Evolutionary conservation across 2,329 filamentous ascomycete species (phyloP), one percentile per base, ranked within the genome.

Genomic region (Cladosporium sp.): DNA sequence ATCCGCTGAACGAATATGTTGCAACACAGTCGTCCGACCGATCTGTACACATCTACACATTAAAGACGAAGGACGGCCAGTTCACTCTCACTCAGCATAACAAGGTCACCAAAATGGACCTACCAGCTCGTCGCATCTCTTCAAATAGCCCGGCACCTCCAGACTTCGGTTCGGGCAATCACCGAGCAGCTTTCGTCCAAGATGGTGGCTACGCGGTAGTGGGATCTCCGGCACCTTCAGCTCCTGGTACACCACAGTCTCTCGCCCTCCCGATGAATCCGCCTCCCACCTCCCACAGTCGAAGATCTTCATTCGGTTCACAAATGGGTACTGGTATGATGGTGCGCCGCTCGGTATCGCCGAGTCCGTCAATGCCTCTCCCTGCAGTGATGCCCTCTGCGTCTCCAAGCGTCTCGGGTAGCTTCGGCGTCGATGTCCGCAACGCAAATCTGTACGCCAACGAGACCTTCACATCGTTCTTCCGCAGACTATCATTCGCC

Each of bases 11-110:
- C 72, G 93, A 98, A 73, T 98, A 91, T 69, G 91, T 98, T 55
- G 93, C 93, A 35, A 98, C 93, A 1, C 93, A 98, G 68, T 98
- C 93, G 6, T 98, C 93, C 4, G 93, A 98, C 72, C 86, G 93
- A 67, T 96, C 93, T 2, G 92, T 97, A 11, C 95, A 98, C 70
- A 93, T 98, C 60, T 98, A 98, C 74, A 92, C 87, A 1, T 76
- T 98, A 58, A 95, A 89, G 74, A 95, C 88, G 18, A 98, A 97
- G 66, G 93, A 98, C 63, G 93, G 93, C 31, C 89, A 95, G 61
- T 95, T 95, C 67, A 90, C 89, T 0, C 77, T 98, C 46, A 80
- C 78, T 52, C 84, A 89, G 16, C 84, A 86, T 67, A 82, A 87
- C 56, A 91, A 91, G 68, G 79, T 97, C 58, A 85, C 89, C 43